phyloP scores from a whole-genome alignment of 768 basidiomycete species.

The Boletus rubroflammeus region DNA sequence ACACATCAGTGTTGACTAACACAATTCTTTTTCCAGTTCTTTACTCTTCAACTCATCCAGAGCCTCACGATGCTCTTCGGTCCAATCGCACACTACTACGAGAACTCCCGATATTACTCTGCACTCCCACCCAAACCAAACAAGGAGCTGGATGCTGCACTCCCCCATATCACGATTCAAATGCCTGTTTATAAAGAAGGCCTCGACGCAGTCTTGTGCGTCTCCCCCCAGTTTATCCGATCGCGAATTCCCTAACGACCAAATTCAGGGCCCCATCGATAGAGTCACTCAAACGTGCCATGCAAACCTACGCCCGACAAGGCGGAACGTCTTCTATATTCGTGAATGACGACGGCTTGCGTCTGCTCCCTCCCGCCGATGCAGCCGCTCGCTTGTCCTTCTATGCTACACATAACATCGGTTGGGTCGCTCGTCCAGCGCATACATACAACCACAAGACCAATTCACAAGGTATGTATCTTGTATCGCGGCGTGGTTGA shows the following conservation, averaged over 20 bases:
- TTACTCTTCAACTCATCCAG: conserved; percentile 40
- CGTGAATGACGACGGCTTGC: conserved; percentile 61
- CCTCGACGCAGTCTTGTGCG: conserved; percentile 49
- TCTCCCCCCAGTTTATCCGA: conserved; percentile 11
- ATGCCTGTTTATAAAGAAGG: conserved; percentile 59
- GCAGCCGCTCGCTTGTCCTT: conserved; percentile 46
- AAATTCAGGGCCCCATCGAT: conserved; percentile 41
- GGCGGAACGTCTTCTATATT: conserved; percentile 59
- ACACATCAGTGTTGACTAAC: background rate
- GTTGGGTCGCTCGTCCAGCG: conserved; percentile 56
- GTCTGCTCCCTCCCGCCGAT: conserved; percentile 45
- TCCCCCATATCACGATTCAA: conserved; percentile 51
- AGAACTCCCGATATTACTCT: conserved; percentile 55
- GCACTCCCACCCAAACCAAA: conserved; percentile 41
- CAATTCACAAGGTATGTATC: conserved; percentile 43
- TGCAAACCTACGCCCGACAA: conserved; percentile 62
- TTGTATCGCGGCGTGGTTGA: conserved; percentile 34
- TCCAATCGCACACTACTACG: conserved; percentile 48
- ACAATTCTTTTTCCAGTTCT: conserved; percentile 30
- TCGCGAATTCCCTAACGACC: background rate
- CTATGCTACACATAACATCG: conserved; percentile 56
- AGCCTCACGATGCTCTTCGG: conserved; percentile 42
- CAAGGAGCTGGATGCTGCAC: conserved; percentile 40
- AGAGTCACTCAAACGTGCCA: conserved; percentile 54
- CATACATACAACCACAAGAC: conserved; percentile 42